Base-by-base conservation (phyloP, 805 yeast genomes). In the Nakazawaea wickerhamii region DNA sequence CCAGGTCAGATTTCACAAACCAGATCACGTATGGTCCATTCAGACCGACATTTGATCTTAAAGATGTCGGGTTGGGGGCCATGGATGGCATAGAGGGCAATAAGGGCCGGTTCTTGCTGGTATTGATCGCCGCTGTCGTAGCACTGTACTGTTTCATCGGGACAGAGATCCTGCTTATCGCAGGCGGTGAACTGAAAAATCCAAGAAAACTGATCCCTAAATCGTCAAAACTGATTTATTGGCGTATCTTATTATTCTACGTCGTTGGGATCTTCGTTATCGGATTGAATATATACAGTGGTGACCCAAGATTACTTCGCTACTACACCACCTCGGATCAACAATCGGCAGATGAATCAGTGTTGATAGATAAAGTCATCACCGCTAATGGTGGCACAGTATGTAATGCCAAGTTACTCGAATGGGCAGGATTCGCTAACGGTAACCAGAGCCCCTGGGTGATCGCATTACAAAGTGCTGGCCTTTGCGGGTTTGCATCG, bases 121-220 rank as follows among this genome's bases (percentile, higher is more conserved):
- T 84, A 5, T 45, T 81, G 30, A 73, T 79, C 1, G 87, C 89
- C 1, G 63, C 80, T 7, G 61, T 79, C 30, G 75, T 81, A 15
- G 79, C 89, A 0, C 70, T 86, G 0, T 86, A 81, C 58, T 84
- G 95, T 0, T 86, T 80, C 53, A 77, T 84, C 38, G 95, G 95
- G 0, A 82, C 89, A 1, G 95, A 86, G 50, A 79, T 82, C 57
- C 90, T 87, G 14, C 78, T 85, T 48, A 77, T 85, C 43, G 93
- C 93, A 2, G 88, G 93, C 7, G 86, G 90, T 59, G 95, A 86
- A 59, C 84, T 90, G 15, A 68, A 81, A 48, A 80, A 83, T 50
- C 95, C 95, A 5, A 67, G 93, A 49, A 77, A 71, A 48, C 80
- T 93, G 0, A 67, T 86, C n/a, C 95, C 95, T 0, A 72, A 81